phyloP scores from a whole-genome alignment of 2,329 filamentous ascomycete species.

The Exophiala phaeomuriformis region DNA sequence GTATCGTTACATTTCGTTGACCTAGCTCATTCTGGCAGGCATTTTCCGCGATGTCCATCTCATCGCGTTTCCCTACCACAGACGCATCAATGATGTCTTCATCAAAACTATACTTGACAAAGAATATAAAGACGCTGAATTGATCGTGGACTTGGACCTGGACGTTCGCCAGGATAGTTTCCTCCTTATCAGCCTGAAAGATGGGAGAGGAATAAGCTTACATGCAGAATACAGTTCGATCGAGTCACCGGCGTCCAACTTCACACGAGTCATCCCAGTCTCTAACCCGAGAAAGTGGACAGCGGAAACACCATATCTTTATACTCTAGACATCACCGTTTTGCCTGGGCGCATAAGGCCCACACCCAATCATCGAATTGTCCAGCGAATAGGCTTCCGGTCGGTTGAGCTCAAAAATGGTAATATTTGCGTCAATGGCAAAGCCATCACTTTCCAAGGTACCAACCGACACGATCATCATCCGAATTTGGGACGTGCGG shows the following conservation, averaged over 20 bases:
- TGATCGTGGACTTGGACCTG: conserved; percentile 43
- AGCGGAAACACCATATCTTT: conserved; percentile 46
- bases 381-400: conserved; percentile 57
- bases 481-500: conserved; percentile 54
- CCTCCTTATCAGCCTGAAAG: conserved; percentile 2
- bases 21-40: conserved; percentile 30
- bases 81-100: conserved; percentile 52
- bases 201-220: neutral
- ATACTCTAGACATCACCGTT: conserved; percentile 1
- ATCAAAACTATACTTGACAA: conserved; percentile 49
- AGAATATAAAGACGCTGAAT: conserved; percentile 44
- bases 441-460: conserved; percentile 54
- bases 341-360: conserved; percentile 33
- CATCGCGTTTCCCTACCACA: conserved; percentile 45
- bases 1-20: neutral
- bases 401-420: conserved; percentile 51
- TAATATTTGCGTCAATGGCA: conserved; percentile 52
- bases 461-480: conserved; percentile 67
- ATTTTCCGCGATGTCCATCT: conserved; percentile 63
- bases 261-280: conserved; percentile 32
- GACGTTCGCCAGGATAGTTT: conserved; percentile 31
- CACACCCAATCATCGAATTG: conserved; percentile 27
- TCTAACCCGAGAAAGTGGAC: conserved; percentile 58
- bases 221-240: conserved; percentile 2
- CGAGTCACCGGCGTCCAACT: neutral